Evolutionary conservation across 1,284 basidiomycete genomes (phyloP).

Genomic region (Singerocomus inundabilis): DNA sequence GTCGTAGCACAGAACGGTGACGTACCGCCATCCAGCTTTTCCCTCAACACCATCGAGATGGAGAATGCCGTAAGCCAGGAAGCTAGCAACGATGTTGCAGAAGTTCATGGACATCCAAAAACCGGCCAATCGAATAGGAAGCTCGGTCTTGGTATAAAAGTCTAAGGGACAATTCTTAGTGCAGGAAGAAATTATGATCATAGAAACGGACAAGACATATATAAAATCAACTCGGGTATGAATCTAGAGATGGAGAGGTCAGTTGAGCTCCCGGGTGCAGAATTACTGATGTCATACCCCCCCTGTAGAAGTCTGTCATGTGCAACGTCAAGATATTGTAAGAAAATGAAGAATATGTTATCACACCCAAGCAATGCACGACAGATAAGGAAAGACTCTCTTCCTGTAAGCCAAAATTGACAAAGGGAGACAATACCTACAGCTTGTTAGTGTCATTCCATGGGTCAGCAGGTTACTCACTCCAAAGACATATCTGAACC

Average conservation of each 20-base stretch:
- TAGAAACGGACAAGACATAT: slow-evolving; percentile 52
- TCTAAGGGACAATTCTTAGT: slow-evolving; percentile 8
- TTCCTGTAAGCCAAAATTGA: slow-evolving; percentile 64
- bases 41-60: slow-evolving; percentile 57
- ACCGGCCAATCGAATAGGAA: slow-evolving; percentile 62
- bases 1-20: not conserved
- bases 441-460: not conserved
- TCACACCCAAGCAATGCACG: too few species aligned
- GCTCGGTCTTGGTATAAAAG: slow-evolving; percentile 66
- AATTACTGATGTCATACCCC: slow-evolving; percentile 38
- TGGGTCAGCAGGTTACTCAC: slow-evolving; percentile 21
- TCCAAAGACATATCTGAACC: too few species aligned
- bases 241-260: slow-evolving; percentile 35
- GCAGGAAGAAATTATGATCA: not conserved
- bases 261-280: slow-evolving; percentile 2
- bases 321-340: slow-evolving; percentile 3
- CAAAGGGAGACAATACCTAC: slow-evolving; percentile 38
- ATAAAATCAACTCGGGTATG: slow-evolving; percentile 64
- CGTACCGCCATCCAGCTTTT: slow-evolving; percentile 57
- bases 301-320: slow-evolving; percentile 53
- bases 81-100: slow-evolving; percentile 53
- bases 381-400: slow-evolving; percentile 50
- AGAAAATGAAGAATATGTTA: not conserved
- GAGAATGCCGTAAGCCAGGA: slow-evolving; percentile 64
- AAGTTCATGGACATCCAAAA: slow-evolving; percentile 62